These are phyloP conservation scores for Sclerotinia glacialis DNA, from an alignment of 2,329 filamentous ascomycete species.

Conservation along the genomic window DNA sequence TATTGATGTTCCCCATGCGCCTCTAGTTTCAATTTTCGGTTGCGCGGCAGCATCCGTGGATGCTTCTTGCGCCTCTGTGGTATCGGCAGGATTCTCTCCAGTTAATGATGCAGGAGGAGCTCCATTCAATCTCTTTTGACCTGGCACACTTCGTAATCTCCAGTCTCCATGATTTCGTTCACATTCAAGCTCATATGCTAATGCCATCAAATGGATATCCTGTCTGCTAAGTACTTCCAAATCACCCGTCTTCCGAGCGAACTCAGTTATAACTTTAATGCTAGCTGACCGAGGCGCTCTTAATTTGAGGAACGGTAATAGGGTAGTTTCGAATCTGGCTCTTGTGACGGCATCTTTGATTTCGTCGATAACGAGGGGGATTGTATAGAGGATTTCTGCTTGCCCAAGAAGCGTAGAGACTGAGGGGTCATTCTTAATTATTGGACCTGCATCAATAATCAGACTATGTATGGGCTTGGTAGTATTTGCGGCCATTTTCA, in stretches of 20 bases:
- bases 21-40: constrained; percentile 29
- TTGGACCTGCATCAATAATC: constrained; percentile 84
- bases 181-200: constrained; percentile 92
- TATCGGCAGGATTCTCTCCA: constrained; percentile 32
- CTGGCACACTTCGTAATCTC: constrained; percentile 74
- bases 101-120: constrained; percentile 45
- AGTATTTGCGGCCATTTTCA: constrained; percentile 34
- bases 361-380: constrained; percentile 81
- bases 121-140: constrained; percentile 75
- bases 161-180: constrained; percentile 88
- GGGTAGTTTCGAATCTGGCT: constrained; percentile 74
- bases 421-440: constrained; percentile 89
- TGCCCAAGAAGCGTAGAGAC: constrained; percentile 77
- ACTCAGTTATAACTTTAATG: constrained; percentile 75
- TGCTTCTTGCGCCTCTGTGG: constrained; percentile 14
- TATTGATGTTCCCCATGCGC: constrained; percentile 33
- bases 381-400: constrained; percentile 75
- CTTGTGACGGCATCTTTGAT: constrained; percentile 82
- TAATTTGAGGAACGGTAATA: constrained; percentile 80
- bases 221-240: constrained; percentile 81
- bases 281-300: constrained; percentile 73
- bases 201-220: constrained; percentile 83
- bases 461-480: constrained; percentile 75
- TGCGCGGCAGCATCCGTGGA: constrained; percentile 6
- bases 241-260: constrained; percentile 87